Conservation (phyloP, 352 stramenopile genomes). For the Plasmopara muralis region DNA sequence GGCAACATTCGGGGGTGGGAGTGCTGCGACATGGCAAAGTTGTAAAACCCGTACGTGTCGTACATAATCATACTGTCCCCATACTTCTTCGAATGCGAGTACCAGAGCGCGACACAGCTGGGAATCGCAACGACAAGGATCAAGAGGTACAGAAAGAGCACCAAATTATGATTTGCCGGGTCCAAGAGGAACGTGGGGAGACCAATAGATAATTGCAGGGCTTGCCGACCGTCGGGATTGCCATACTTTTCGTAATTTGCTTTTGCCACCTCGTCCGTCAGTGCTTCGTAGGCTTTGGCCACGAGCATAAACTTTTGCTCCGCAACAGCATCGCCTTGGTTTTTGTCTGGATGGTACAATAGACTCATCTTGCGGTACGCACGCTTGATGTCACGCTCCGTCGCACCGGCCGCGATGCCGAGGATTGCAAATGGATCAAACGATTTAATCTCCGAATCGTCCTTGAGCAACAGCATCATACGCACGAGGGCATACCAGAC, state of each 20-base stretch:
- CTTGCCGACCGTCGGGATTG: slow-evolving; percentile 98
- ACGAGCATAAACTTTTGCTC: slow-evolving; percentile 99
- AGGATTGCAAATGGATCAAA: slow-evolving; percentile 98
- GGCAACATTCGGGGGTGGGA: slow-evolving; percentile 92
- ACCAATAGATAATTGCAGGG: slow-evolving; percentile 93
- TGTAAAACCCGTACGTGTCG: slow-evolving; percentile 98
- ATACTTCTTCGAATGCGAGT: slow-evolving; percentile 97
- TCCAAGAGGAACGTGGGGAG: slow-evolving; percentile 97
- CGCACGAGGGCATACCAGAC: slow-evolving; percentile 87
- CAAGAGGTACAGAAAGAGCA: slow-evolving; percentile 98
- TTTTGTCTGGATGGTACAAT: slow-evolving; percentile 94
- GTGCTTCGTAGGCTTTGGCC: slow-evolving; percentile 90
- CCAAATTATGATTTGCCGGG: slow-evolving; percentile 96
- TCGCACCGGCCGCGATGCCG: slow-evolving; percentile 86
- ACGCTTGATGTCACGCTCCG: slow-evolving; percentile 91
- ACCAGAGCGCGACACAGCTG: slow-evolving; percentile 91
- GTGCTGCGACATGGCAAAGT: slow-evolving; percentile 94
- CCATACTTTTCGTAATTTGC: slow-evolving; percentile 98
- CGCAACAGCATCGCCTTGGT: slow-evolving; percentile 93
- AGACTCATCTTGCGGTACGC: slow-evolving; percentile 91
- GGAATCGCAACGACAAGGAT: slow-evolving; percentile 98
- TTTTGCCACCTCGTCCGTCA: slow-evolving; percentile 95
- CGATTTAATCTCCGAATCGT: slow-evolving; percentile 96
- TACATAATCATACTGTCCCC: slow-evolving; percentile 99
- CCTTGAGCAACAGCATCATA: slow-evolving; percentile 87